A percentile compares a stretch with the other conserved stretches of the same genome.
phyloP scores from a whole-genome alignment of 768 basidiomycete species.

The Tulasnella sp. region DNA sequence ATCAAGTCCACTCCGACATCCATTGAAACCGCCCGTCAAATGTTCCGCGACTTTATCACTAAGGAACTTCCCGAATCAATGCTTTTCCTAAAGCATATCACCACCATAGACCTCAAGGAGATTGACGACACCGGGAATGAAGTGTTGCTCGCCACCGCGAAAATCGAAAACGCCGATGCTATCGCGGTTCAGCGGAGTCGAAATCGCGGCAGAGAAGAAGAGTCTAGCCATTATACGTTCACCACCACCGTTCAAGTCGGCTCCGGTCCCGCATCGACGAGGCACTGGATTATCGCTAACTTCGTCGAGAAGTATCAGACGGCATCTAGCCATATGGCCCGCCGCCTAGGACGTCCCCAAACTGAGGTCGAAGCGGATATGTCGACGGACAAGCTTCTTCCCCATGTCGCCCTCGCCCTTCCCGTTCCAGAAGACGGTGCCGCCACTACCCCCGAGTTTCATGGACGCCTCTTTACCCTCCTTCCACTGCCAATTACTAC shows the following conservation, averaged over 20 bases:
- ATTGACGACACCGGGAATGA: constrained; percentile 28
- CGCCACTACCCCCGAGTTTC: neutral
- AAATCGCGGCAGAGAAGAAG: neutral
- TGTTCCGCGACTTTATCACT: constrained; percentile 25
- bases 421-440: constrained; percentile 26
- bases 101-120: constrained; percentile 36
- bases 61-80: neutral
- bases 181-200: neutral
- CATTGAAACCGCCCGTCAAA: constrained; percentile 39
- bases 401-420: constrained; percentile 32
- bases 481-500: constrained; percentile 44
- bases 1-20: constrained; percentile 35
- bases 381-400: constrained; percentile 37
- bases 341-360: constrained; percentile 17
- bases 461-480: constrained; percentile 43
- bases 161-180: constrained; percentile 1
- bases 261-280: neutral
- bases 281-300: constrained; percentile 16
- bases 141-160: constrained; percentile 19
- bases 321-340: constrained; percentile 22
- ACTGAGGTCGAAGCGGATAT: constrained; percentile 25
- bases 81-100: constrained; percentile 13
- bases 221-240: neutral
- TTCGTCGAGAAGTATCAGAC: constrained; percentile 29
- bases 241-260: neutral